Evolutionary conservation across 306 rosid species (phyloP).

Genomic region (Elaeagnus macrophylla): DNA sequence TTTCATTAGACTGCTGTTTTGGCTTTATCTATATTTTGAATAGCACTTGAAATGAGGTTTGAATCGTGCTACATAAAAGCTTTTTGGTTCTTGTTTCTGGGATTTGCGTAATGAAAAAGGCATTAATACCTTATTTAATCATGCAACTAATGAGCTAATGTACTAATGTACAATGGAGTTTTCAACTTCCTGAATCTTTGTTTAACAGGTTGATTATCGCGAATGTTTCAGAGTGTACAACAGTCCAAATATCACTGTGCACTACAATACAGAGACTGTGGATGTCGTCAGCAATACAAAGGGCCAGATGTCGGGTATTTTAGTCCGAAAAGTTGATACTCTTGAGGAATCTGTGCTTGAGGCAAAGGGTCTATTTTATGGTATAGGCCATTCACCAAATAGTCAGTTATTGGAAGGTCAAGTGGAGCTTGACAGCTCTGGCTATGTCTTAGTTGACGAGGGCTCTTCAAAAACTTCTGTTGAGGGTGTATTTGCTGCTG

Average conservation of each 20-base stretch:
- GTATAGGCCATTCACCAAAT: conserved; percentile 90
- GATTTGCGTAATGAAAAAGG: too few species aligned
- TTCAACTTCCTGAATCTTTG: conserved; percentile 95
- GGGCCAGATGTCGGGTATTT: conserved; percentile 85
- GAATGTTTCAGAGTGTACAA: conserved; percentile 99
- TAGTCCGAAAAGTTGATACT: conserved; percentile 53
- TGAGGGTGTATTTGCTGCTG: conserved; percentile 90
- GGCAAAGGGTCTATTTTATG: conserved; percentile 87
- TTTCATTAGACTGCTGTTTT: too few species aligned
- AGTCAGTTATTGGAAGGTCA: conserved; percentile 77
- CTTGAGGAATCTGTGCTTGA: conserved; percentile 69
- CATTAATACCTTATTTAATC: too few species aligned
- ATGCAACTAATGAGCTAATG: conserved; percentile 12
- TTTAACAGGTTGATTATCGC: conserved; percentile 98
- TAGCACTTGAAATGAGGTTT: too few species aligned
- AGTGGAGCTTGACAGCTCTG: conserved; percentile 64
- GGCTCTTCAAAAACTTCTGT: conserved; percentile 69
- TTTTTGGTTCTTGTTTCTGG: too few species aligned
- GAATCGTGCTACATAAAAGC: too few species aligned
- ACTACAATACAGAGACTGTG: conserved; percentile 83
- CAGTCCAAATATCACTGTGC: conserved; percentile 81
- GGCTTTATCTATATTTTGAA: too few species aligned
- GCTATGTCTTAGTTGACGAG: conserved; percentile 69
- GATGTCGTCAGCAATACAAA: conserved; percentile 82
- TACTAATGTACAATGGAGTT: conserved; percentile 62